Base-by-base conservation (phyloP, 495 filamentous ascomycete species). In the Chaetomidium leptoderma region DNA sequence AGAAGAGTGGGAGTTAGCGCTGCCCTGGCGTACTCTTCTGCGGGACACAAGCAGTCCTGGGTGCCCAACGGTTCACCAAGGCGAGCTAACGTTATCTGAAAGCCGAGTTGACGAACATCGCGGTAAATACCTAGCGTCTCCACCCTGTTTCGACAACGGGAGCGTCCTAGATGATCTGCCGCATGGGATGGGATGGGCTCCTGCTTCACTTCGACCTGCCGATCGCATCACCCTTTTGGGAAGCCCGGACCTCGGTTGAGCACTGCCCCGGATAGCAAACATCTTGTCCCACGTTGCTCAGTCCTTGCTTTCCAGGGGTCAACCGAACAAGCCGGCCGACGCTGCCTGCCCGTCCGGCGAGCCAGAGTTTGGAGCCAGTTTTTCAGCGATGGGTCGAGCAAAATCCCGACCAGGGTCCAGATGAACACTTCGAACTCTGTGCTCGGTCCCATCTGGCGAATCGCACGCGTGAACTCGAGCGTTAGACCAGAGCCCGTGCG, bases 201-300 rank as follows among this genome's bases (percentile, higher is more conserved):
- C 21, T 52, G 17, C 32, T 24, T 35, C 48, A 37, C 23, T 21
- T 50, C 47, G 37, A 29, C 43, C 36, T 43, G 42, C 43, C 46
- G 55, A 51, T 56, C 65, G 54, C 61, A 58, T 62, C 49, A 39
- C 66, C 61, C 17, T 27, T 63, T 62, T 63, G 46, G 63, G 63
- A 33, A 66, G 39, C 56, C 66, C 61, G 63, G 63, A 59, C 55
- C 46, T 43, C 50, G 11, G 11, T 19, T 36, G 30, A 11, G 30
- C 47, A 24, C 27, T 43, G 42, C 50, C 35, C 11, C 14, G 50
- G 32, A 29, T 13, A 16, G 14, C 17, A 16, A 23, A 17, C 8
- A 9, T 7, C 7, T n/a, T 36, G 30, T 33, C 26, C 19, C 27
- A 33, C 14, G 3, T 10, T 32, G 26, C 27, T 24, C n/a, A 11